Percentiles rank a stretch among this genome's conserved stretches.
Conservation (phyloP, 305 asterid genomes). For the Fraxinus dipetala region DNA sequence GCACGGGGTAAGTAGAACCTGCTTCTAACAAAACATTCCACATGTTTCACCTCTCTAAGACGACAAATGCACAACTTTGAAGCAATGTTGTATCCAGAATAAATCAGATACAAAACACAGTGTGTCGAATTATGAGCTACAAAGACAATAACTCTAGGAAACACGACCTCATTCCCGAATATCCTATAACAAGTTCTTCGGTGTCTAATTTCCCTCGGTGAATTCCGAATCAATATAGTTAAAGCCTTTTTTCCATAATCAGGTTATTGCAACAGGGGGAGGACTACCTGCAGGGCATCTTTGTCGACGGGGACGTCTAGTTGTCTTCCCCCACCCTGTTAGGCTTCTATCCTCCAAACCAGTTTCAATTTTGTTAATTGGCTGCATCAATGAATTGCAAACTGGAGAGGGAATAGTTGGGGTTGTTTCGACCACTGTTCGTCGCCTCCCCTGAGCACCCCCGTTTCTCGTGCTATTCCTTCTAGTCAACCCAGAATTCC, state of each 20-base stretch:
- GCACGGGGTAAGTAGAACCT: neutral
- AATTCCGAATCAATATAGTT: constrained; percentile 24
- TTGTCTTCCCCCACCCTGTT: constrained; percentile 94
- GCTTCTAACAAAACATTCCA: neutral
- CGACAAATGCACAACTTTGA: constrained; percentile 15
- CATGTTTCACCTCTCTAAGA: neutral
- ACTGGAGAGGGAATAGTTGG: constrained; percentile 29
- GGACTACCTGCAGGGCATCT: constrained; percentile 66
- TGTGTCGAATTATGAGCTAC: constrained; percentile 23
- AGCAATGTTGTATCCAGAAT: constrained; percentile 32
- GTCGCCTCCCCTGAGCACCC: constrained; percentile 59
- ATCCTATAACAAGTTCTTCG: constrained; percentile 11
- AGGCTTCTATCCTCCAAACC: constrained; percentile 73
- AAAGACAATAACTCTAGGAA: constrained; percentile 14
- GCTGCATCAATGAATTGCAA: constrained; percentile 44
- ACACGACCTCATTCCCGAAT: constrained; percentile 16
- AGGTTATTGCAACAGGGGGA: neutral
- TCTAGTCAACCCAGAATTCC: constrained; percentile 61
- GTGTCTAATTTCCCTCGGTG: neutral
- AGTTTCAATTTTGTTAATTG: constrained; percentile 41
- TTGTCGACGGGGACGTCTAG: constrained; percentile 86
- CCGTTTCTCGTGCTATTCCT: constrained; percentile 60
- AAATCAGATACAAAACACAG: constrained; percentile 25
- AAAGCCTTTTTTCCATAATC: constrained; percentile 18
- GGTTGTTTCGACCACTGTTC: constrained; percentile 39